Conservation (phyloP, 225 moss, liverwort and hornwort genomes). For the Straminergon stramineum region DNA sequence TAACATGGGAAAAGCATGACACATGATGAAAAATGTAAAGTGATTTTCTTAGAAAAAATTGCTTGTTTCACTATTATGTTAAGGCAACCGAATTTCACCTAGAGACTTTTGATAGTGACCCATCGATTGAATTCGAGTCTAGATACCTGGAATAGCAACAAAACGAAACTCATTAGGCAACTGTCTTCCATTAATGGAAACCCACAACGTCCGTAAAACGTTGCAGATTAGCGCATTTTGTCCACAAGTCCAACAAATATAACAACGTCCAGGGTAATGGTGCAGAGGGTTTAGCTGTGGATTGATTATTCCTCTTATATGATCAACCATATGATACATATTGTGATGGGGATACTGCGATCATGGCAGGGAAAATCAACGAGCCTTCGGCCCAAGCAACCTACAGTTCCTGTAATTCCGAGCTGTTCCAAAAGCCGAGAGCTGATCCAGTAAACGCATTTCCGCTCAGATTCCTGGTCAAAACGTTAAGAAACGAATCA, state of each 20-base stretch:
- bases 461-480: not conserved
- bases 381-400: not conserved
- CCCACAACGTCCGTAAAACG: not conserved
- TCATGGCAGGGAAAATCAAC: not conserved
- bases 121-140: not conserved
- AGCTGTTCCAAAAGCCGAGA: not conserved
- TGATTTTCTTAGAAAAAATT: no score
- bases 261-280: no score
- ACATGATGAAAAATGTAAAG: no score
- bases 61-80: no score
- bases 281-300: not conserved
- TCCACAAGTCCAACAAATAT: not conserved
- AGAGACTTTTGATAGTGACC: no score
- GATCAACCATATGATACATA: not conserved
- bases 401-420: not conserved
- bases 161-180: not conserved
- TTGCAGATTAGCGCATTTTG: not conserved
- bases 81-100: no score
- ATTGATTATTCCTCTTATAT: no score
- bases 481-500: not conserved
- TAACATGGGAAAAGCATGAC: no score
- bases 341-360: not conserved
- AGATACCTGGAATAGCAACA: not conserved
- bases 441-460: conserved; percentile 4
- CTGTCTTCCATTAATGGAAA: no score